These are phyloP conservation scores for Colletotrichum godetiae DNA, from an alignment of 2,329 filamentous ascomycete genomes.

Conservation along the genomic window DNA sequence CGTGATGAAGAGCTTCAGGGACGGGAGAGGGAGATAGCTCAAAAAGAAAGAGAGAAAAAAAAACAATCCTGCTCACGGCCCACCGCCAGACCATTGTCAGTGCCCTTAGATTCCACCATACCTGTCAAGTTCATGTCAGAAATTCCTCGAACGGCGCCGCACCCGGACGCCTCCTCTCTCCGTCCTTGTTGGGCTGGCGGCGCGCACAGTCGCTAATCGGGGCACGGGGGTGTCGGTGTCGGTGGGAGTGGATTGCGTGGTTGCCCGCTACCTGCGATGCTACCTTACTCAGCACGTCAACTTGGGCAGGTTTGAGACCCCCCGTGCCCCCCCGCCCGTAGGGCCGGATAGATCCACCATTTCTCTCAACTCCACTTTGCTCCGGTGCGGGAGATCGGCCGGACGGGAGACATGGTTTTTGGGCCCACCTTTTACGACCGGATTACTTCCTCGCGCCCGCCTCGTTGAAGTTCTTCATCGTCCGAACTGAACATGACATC, in stretches of 20 bases:
- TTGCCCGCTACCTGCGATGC: conserved; percentile 28
- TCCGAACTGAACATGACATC: too few relatives aligned
- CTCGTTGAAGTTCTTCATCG: background rate
- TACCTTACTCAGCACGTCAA: background rate
- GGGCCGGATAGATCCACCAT: background rate
- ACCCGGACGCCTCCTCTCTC: background rate
- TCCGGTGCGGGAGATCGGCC: conserved; percentile 16
- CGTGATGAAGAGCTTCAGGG: background rate
- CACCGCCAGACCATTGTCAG: conserved; percentile 6
- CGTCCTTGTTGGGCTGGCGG: too few relatives aligned
- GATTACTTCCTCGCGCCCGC: background rate
- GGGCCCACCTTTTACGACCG: background rate
- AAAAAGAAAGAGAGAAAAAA: background rate
- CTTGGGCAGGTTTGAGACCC: background rate
- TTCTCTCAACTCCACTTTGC: background rate
- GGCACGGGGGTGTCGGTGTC: background rate
- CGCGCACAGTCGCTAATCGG: conserved; percentile 28
- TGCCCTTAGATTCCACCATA: background rate
- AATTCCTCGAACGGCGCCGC: conserved; percentile 10
- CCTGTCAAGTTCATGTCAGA: conserved; percentile 29
- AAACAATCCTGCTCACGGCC: background rate
- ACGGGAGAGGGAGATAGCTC: background rate
- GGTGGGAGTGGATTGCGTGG: background rate
- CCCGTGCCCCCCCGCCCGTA: conserved; percentile 10
- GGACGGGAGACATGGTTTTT: background rate